Percentiles rank a stretch among this genome's conserved stretches.
Conservation (phyloP, 139 green algal genomes). For the Micractinium sp. region DNA sequence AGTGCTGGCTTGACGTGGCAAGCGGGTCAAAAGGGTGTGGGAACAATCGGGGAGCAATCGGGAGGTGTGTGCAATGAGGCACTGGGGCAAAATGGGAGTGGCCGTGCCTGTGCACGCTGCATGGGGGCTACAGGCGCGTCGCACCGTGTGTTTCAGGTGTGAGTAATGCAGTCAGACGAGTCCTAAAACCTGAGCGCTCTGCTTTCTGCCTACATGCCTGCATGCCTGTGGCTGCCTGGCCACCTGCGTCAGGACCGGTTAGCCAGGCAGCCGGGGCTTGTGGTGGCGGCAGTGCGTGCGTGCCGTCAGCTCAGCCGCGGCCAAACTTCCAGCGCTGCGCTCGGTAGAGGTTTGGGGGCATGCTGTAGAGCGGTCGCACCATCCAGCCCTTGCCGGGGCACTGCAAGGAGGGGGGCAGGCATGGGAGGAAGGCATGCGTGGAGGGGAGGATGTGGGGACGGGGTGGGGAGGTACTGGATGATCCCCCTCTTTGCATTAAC, state of each 20-base stretch:
- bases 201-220: no score
- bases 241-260: no score
- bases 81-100: neutral
- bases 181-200: no score
- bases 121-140: no score
- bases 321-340: conserved; percentile 5
- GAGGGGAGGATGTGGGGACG: neutral
- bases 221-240: no score
- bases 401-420: neutral
- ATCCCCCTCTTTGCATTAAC: no score
- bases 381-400: conserved; percentile 16
- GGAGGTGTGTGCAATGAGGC: neutral
- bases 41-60: neutral
- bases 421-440: neutral
- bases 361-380: neutral
- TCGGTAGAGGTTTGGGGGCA: neutral
- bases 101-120: no score
- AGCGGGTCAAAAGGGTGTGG: neutral
- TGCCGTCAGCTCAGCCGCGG: neutral
- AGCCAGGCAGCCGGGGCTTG: no score
- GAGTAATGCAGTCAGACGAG: no score
- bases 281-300: no score
- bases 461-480: neutral
- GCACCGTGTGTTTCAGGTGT: no score
- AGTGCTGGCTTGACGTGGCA: neutral